Evolutionary conservation across 2,329 filamentous ascomycete species (phyloP).

Genomic region (Fusarium praegraminearum): DNA sequence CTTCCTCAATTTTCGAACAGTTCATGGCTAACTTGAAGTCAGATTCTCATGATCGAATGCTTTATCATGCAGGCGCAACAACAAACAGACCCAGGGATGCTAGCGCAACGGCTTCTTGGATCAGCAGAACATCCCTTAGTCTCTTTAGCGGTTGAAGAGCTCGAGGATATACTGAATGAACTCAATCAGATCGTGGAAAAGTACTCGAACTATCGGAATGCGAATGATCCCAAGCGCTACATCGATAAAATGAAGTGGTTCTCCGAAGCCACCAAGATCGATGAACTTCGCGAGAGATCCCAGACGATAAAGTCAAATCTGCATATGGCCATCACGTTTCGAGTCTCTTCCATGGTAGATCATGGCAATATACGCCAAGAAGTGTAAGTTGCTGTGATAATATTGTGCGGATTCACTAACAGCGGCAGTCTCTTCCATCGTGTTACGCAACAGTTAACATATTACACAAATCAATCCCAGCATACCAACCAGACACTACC

Average conservation of each 20-base stretch:
- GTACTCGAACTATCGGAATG: neutral
- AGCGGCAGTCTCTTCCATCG: neutral
- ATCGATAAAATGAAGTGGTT: slow-evolving; percentile 24
- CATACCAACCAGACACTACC: rapidly evolving
- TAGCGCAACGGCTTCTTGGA: neutral
- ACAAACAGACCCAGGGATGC: neutral
- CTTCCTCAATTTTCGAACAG: rapidly evolving
- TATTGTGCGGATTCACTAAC: rapidly evolving
- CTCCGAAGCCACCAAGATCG: slow-evolving; percentile 5
- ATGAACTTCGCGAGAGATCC: slow-evolving; percentile 17
- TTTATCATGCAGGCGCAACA: slow-evolving; percentile 15
- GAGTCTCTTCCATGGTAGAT: slow-evolving; percentile 8
- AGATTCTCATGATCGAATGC: slow-evolving; percentile 25
- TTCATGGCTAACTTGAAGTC: rapidly evolving
- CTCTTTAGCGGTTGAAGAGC: neutral
- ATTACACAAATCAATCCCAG: neutral
- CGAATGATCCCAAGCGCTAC: neutral
- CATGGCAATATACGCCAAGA: slow-evolving; percentile 11
- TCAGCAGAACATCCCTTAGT: slow-evolving; percentile 6
- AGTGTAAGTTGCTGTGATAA: neutral
- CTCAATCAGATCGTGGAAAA: neutral
- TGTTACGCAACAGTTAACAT: neutral
- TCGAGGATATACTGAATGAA: neutral
- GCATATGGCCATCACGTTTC: neutral
- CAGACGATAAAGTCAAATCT: slow-evolving; percentile 4